These are phyloP conservation scores for Coemansia sp. DNA, from an alignment of 192 early-diverging fungal genomes.

Conservation along the genomic window DNA sequence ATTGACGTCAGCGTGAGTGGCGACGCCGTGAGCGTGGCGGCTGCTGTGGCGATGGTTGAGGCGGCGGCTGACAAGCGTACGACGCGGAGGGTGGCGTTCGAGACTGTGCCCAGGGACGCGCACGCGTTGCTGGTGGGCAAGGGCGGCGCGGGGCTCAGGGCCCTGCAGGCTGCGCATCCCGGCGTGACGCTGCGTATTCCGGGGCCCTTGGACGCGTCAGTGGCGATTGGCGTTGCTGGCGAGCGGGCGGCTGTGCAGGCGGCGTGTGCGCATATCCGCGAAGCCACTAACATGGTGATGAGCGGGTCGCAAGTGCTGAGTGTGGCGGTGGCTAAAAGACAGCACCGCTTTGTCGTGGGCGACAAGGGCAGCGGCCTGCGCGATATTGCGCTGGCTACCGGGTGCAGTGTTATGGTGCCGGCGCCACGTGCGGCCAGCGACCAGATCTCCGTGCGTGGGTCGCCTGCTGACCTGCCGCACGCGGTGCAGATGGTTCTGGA, in stretches of 20 bases:
- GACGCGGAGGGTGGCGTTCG: conserved; percentile 70
- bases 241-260: conserved; percentile 72
- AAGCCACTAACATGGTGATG: conserved; percentile 66
- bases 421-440: conserved; percentile 71
- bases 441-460: conserved; percentile 79
- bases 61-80: conserved; percentile 77
- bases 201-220: conserved; percentile 43
- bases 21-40: conserved; percentile 77
- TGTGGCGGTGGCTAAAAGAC: conserved; percentile 83
- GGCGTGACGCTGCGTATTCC: conserved; percentile 83
- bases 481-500: conserved; percentile 84
- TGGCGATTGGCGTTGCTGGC: conserved; percentile 76
- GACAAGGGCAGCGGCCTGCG: conserved; percentile 74
- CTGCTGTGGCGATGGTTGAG: conserved; percentile 87
- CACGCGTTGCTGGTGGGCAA: conserved; percentile 87
- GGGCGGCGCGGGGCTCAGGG: conserved; percentile 62
- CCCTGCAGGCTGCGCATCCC: conserved; percentile 64
- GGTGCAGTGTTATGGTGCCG: conserved; percentile 87
- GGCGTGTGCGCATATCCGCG: conserved; percentile 67
- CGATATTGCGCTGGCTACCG: conserved; percentile 85
- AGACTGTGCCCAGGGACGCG: conserved; percentile 69
- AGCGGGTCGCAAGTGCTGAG: conserved; percentile 66
- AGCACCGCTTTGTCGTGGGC: conserved; percentile 92
- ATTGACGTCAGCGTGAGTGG: conserved; percentile 78
- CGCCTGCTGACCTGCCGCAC: conserved; percentile 65